Percentiles rank a stretch among this genome's conserved stretches.
These are phyloP conservation scores for Prunella vulgaris DNA, from an alignment of 257 asterid genomes.

Conservation along the genomic window DNA sequence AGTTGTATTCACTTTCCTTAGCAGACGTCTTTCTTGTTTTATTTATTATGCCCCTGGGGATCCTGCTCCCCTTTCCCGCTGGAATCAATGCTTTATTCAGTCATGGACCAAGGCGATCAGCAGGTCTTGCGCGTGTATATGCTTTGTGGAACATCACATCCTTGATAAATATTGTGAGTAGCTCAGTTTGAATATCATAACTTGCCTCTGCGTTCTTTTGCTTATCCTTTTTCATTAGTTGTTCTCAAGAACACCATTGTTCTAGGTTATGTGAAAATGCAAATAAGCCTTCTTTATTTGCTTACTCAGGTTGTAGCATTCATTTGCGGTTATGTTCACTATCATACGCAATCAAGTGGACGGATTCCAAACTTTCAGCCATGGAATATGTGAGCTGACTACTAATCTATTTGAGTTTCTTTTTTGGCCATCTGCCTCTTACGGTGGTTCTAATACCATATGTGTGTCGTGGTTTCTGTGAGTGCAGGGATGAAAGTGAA, in stretches of 20 bases:
- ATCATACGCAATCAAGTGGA: constrained; percentile 59
- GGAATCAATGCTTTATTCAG: constrained; percentile 97
- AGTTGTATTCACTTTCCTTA: constrained; percentile 86
- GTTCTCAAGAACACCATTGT: too few species aligned
- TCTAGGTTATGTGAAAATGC: too few species aligned
- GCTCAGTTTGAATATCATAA: not conserved
- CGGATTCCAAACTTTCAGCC: constrained; percentile 77
- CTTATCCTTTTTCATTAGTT: too few species aligned
- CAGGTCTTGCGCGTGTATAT: constrained; percentile 94
- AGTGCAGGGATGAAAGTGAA: constrained; percentile 92
- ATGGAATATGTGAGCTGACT: constrained; percentile 78
- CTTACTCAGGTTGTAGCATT: constrained; percentile 75
- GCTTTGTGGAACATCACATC: constrained; percentile 95
- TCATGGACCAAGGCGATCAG: constrained; percentile 93
- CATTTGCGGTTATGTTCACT: constrained; percentile 69
- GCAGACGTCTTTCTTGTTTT: constrained; percentile 80
- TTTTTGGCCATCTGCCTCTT: not conserved
- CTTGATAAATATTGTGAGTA: constrained; percentile 79
- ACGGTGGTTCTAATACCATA: not conserved
- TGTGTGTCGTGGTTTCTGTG: constrained; percentile 15
- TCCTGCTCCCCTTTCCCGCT: constrained; percentile 94
- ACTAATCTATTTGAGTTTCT: not conserved
- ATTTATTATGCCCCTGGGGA: constrained; percentile 82
- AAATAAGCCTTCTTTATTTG: constrained; percentile 12
- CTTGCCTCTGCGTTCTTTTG: too few species aligned